Conservation (phyloP, 495 filamentous ascomycete species). For the Lophiostoma macrostomum region DNA sequence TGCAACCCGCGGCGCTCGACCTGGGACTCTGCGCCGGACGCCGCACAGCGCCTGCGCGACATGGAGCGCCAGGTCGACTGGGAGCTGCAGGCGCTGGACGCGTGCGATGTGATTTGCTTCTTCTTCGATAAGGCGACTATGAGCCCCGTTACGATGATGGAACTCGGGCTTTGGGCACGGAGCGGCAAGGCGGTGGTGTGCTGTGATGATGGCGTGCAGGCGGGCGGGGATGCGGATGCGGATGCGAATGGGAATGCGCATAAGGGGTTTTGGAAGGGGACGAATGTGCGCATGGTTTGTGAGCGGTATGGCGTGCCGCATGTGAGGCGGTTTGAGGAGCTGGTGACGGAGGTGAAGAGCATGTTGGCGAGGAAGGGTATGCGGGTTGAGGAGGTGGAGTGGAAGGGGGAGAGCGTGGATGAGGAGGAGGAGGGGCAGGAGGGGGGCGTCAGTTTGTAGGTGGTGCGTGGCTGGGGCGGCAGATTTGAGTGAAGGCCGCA, state of each 20-base stretch:
- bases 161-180: constrained; percentile 52
- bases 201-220: no score
- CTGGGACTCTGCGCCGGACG: constrained; percentile 54
- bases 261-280: constrained; percentile 52
- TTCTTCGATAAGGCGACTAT: constrained; percentile 51
- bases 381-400: no score
- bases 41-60: constrained; percentile 44
- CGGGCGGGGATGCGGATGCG: no score
- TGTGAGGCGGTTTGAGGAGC: constrained; percentile 38
- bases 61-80: constrained; percentile 56
- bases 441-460: no score
- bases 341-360: constrained; percentile 23
- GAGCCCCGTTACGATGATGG: constrained; percentile 51
- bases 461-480: no score
- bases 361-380: no score
- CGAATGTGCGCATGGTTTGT: constrained; percentile 56
- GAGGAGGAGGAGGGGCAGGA: no score
- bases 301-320: constrained; percentile 44
- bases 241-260: no score
- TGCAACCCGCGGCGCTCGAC: constrained; percentile 55
- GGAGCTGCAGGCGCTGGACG: constrained; percentile 56
- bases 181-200: constrained; percentile 50
- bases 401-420: no score
- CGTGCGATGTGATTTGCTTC: constrained; percentile 52
- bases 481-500: no score